Evolutionary conservation across 78 protist species (phyloP), one percentile per base, ranked within the genome.

Genomic region (Corallochytrium limacisporum): DNA sequence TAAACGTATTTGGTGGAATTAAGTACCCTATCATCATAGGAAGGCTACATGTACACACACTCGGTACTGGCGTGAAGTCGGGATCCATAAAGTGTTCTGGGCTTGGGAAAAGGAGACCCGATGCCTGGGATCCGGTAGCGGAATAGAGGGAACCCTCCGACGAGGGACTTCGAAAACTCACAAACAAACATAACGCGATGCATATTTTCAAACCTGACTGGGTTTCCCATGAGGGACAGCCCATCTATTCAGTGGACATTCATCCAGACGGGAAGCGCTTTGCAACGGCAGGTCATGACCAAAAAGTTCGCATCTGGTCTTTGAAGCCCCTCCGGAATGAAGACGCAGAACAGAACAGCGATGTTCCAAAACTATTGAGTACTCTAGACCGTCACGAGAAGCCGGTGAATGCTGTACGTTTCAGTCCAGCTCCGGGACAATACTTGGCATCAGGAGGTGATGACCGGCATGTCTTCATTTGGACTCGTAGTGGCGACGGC

Each of bases 231-330:
- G 22, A 35, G 44, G 79, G 77, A 1, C 48, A 63, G 26, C 47
- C 85, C 28, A 79, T 79, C 44, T 62, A 43, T 22, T 74, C 81
- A 35, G 24, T 72, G 48, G 74, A 79, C 68, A 36, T 73, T 35
- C 85, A 79, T 49, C 85, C 85, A 22, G 85, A 74, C 37, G 81
- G 85, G 0, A 65, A 49, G 22, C 74, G 80, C 28, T 56, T 79
- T 15, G 85, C 75, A 26, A 79, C 85, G 12, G 77, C 76, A 7
- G 85, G 85, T 9, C 72, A 77, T 29, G 85, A 79, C 43, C 53
- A 63, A 59, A 62, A 40, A n/a, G 59, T 73, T 4, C 72, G 73
- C 51, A 53, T 79, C 38, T 79, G 85, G 85, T 49, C 79, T 29
- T 35, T 72, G 29, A 69, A 49, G 6, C 79, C 85, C 33, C 57